A percentile compares a stretch with the other conserved stretches of the same genome.
Evolutionary conservation across 495 filamentous ascomycete species (phyloP).

Genomic region (Aspergillus asperescens): DNA sequence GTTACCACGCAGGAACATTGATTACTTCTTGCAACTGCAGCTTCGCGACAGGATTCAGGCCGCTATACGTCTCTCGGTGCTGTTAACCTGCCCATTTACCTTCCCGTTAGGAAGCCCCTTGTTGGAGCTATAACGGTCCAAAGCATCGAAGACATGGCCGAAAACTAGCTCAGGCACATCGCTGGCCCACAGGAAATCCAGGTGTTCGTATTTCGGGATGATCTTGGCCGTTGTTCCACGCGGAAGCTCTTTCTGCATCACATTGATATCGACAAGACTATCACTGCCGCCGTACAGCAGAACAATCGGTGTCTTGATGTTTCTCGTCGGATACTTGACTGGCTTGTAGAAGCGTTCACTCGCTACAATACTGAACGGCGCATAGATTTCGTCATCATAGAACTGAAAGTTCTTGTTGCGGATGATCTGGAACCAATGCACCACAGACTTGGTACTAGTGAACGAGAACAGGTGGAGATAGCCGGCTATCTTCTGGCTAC

Average conservation of each 20-base stretch:
- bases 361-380: constrained; percentile 51
- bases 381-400: constrained; percentile 89
- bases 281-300: constrained; percentile 90
- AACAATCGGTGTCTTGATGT: constrained; percentile 94
- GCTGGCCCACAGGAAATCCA: constrained; percentile 93
- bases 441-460: constrained; percentile 89
- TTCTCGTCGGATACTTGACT: constrained; percentile 90
- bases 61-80: constrained; percentile 10
- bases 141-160: constrained; percentile 79
- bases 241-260: constrained; percentile 86
- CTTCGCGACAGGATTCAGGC: not conserved
- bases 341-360: constrained; percentile 75
- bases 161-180: constrained; percentile 84
- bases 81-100: constrained; percentile 5
- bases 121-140: constrained; percentile 54
- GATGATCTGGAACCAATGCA: constrained; percentile 99
- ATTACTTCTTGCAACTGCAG: constrained; percentile 1
- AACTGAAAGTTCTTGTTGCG: constrained; percentile 93
- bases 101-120: not conserved
- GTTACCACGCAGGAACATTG: constrained; percentile 6
- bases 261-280: constrained; percentile 87
- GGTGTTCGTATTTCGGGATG: constrained; percentile 87
- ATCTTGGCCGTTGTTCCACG: constrained; percentile 74
- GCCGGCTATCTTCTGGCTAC: constrained; percentile 89
- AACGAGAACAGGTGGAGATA: constrained; percentile 96